A percentile compares a stretch with the other conserved stretches of the same genome.
Conservation (phyloP, 441 rosid species). For the Gossypium davidsonii region DNA sequence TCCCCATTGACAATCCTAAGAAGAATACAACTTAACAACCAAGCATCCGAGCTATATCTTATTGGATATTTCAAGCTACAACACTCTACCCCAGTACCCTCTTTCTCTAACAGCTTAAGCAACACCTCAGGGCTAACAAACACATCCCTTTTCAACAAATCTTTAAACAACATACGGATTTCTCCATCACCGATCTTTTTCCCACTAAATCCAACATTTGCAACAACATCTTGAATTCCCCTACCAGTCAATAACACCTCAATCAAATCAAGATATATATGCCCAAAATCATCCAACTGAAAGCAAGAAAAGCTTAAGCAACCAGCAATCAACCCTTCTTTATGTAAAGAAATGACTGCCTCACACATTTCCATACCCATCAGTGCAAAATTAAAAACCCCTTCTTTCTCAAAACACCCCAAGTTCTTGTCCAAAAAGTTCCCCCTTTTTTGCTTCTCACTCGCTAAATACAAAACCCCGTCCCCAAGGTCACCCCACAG, state of each 20-base stretch:
- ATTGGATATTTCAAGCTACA: constrained; percentile 22
- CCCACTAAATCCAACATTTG: constrained; percentile 20
- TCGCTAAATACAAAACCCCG: constrained; percentile 56
- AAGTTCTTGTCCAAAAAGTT: constrained; percentile 19
- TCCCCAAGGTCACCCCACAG: constrained; percentile 64
- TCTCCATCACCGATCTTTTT: constrained; percentile 31
- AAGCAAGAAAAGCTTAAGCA: constrained; percentile 56
- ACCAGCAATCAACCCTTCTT: constrained; percentile 49
- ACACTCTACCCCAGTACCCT: constrained; percentile 23
- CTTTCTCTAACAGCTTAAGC: constrained; percentile 38
- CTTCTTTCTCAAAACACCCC: constrained; percentile 30
- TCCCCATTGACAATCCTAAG: constrained; percentile 50
- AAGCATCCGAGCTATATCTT: constrained; percentile 53
- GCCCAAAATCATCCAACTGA: constrained; percentile 56
- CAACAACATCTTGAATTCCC: constrained; percentile 20
- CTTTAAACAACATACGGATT: constrained; percentile 22
- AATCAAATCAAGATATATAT: constrained; percentile 43
- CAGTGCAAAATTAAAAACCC: constrained; percentile 40
- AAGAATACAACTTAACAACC: constrained; percentile 63
- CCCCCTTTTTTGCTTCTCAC: constrained; percentile 32
- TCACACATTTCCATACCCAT: constrained; percentile 72
- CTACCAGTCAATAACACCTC: constrained; percentile 45
- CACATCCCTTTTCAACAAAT: constrained; percentile 30
- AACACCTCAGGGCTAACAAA: constrained; percentile 66
- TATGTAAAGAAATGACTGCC: constrained; percentile 46